Evolutionary conservation across 1,284 basidiomycete species (phyloP).

Genomic region (Microbotryomycetes sp.): DNA sequence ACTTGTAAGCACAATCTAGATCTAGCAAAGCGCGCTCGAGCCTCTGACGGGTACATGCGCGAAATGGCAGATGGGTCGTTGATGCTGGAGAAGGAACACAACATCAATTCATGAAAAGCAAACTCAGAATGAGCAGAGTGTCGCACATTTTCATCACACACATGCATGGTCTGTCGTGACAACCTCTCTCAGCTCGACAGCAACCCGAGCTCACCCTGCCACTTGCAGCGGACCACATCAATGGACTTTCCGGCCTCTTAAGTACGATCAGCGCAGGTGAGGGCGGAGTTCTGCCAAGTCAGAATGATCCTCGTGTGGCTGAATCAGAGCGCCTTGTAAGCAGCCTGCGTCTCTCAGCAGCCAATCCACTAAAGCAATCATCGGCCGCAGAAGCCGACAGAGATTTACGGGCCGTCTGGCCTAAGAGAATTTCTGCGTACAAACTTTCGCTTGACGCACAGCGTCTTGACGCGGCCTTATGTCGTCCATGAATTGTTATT

Average conservation of each 20-base stretch:
- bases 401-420: slow-evolving; percentile 77
- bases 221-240: slow-evolving; percentile 42
- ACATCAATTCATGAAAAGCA: slow-evolving; percentile 56
- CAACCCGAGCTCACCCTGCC: background rate
- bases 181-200: too few relatives aligned
- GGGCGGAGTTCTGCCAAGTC: slow-evolving; percentile 15
- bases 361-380: background rate
- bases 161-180: slow-evolving; percentile 77
- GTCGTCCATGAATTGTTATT: slow-evolving; percentile 74
- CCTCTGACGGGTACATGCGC: too few relatives aligned
- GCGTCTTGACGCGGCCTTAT: slow-evolving; percentile 58
- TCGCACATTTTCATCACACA: slow-evolving; percentile 78
- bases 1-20: slow-evolving; percentile 8
- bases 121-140: slow-evolving; percentile 52
- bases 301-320: slow-evolving; percentile 10
- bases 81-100: slow-evolving; percentile 86
- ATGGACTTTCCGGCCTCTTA: slow-evolving; percentile 46
- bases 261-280: slow-evolving; percentile 35
- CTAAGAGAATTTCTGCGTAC: slow-evolving; percentile 70
- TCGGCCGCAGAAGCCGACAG: slow-evolving; percentile 52
- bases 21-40: too few relatives aligned
- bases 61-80: slow-evolving; percentile 50
- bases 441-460: slow-evolving; percentile 61
- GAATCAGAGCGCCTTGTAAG: slow-evolving; percentile 11
- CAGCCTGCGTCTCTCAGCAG: slow-evolving; percentile 5